phyloP scores from a whole-genome alignment of 2,329 filamentous ascomycete species.

The Davidsoniella virescens region DNA sequence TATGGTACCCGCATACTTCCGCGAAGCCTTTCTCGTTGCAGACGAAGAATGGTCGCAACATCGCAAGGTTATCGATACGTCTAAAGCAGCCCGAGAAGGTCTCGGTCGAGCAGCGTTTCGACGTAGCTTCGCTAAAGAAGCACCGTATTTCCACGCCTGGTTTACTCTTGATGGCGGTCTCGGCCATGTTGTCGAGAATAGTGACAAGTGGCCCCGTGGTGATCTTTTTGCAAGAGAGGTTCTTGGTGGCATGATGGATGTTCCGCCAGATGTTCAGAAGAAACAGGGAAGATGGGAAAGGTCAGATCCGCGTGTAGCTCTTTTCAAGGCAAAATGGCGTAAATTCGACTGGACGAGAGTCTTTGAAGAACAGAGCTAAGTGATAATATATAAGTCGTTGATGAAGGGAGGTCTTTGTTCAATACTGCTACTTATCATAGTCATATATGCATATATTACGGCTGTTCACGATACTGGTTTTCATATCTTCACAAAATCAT shows the following conservation, averaged over 20 bases:
- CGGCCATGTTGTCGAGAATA: conserved; percentile 83
- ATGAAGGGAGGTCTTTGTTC: too few species aligned
- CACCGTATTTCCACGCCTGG: conserved; percentile 98
- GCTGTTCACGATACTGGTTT: too few species aligned
- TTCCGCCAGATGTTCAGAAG: conserved; percentile 68
- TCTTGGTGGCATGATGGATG: conserved; percentile 80
- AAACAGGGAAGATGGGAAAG: conserved; percentile 74
- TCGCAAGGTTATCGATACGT: conserved; percentile 83
- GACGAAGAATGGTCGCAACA: conserved; percentile 96
- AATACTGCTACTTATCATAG: too few species aligned
- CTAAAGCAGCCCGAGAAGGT: conserved; percentile 43
- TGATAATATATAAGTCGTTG: not conserved
- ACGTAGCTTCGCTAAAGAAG: conserved; percentile 72
- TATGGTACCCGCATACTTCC: conserved; percentile 86
- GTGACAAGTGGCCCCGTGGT: conserved; percentile 68
- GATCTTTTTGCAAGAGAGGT: conserved; percentile 89
- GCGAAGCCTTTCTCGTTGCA: conserved; percentile 72
- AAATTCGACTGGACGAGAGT: conserved; percentile 78
- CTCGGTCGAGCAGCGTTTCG: conserved; percentile 71
- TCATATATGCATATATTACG: too few species aligned
- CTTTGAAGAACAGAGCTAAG: conserved; percentile 24
- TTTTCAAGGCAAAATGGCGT: conserved; percentile 70
- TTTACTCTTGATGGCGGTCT: conserved; percentile 83
- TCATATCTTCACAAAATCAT: too few species aligned
- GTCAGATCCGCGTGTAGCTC: conserved; percentile 52